phyloP scores from a whole-genome alignment of 495 filamentous ascomycete genomes.

The Parmelia sp. region DNA sequence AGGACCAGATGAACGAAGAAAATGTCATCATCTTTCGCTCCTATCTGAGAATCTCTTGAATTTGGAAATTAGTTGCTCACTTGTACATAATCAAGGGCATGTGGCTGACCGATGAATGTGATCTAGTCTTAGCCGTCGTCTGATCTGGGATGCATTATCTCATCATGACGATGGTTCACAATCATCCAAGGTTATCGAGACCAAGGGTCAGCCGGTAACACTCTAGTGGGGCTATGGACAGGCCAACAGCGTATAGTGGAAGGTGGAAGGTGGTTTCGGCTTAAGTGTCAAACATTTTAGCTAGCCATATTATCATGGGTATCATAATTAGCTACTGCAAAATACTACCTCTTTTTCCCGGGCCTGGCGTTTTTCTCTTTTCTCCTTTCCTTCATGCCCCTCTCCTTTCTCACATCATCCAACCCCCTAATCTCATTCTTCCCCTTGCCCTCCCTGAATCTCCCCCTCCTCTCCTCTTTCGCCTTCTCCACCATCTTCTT shows the following conservation, averaged over 20 bases:
- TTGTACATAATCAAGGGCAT: background rate
- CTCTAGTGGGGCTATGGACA: background rate
- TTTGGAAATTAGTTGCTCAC: background rate
- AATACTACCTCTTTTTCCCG: conserved; percentile 45
- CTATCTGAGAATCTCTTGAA: conserved; percentile 25
- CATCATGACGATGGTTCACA: background rate
- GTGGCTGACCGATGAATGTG: background rate
- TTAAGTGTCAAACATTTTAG: background rate
- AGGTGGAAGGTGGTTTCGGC: background rate
- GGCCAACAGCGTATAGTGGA: background rate
- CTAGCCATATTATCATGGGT: background rate
- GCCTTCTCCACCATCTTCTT: conserved; percentile 88
- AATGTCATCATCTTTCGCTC: conserved; percentile 29
- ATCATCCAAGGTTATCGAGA: background rate
- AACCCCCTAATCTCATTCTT: conserved; percentile 73
- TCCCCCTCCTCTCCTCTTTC: conserved; percentile 71
- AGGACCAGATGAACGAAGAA: conserved; percentile 27
- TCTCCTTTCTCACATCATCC: conserved; percentile 77
- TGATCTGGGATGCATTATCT: background rate
- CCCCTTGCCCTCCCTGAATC: conserved; percentile 58
- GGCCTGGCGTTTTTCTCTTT: conserved; percentile 88
- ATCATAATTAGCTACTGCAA: background rate
- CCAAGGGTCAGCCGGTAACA: background rate
- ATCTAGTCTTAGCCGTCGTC: background rate
- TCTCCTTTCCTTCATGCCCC: conserved; percentile 65